Percentiles rank a stretch among this genome's conserved stretches.
phyloP scores from a whole-genome alignment of 768 basidiomycete species.

The Pleurotus sapidus region DNA sequence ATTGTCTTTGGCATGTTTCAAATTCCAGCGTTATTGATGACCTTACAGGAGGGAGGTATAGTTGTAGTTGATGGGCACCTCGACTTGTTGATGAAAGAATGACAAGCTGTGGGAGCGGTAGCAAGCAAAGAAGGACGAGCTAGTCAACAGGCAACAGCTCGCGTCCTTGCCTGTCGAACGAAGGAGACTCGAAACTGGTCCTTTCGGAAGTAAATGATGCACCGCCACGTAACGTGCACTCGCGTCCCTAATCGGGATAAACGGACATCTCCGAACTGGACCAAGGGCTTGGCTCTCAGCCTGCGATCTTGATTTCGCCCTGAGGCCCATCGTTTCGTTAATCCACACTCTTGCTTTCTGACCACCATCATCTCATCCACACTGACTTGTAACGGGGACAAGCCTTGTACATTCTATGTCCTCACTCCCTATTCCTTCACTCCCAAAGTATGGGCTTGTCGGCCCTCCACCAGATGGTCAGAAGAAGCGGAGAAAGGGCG shows the following conservation, averaged over 20 bases:
- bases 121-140: background rate
- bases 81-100: background rate
- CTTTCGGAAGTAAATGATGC: background rate
- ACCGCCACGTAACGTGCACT: conserved; percentile 4
- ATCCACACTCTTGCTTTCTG: background rate
- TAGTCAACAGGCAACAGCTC: background rate
- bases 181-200: background rate
- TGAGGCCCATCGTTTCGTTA: background rate
- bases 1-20: no score
- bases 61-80: background rate
- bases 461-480: conserved; percentile 21
- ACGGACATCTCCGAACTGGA: background rate
- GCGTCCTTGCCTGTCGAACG: no score
- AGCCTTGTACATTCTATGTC: conserved; percentile 2
- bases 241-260: background rate
- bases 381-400: background rate
- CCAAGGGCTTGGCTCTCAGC: background rate
- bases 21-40: no score
- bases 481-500: conserved; percentile 68
- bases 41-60: no score
- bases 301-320: conserved; percentile 4
- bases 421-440: conserved; percentile 20
- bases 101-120: conserved; percentile 8
- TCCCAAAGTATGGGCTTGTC: conserved; percentile 23
- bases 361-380: conserved; percentile 1